These are phyloP conservation scores for Mortierella polycephala DNA, from an alignment of 371 early-diverging fungal genomes.

Conservation along the genomic window DNA sequence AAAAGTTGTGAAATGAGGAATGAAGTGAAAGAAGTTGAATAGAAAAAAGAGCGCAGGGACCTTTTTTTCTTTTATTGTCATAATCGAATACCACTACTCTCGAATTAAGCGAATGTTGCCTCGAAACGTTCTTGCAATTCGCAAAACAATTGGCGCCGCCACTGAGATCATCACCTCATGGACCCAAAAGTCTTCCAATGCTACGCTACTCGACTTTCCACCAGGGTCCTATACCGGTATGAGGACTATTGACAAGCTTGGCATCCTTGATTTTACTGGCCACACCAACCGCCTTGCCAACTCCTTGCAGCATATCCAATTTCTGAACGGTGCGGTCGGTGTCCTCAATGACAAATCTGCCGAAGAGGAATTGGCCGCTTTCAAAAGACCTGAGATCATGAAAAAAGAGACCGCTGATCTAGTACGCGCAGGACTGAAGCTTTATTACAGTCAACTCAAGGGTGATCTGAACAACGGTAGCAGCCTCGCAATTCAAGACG, in stretches of 20 bases:
- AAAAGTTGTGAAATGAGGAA: background rate
- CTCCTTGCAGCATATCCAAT: conserved; percentile 60
- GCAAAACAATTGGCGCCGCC: conserved; percentile 15
- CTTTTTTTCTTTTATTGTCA: background rate
- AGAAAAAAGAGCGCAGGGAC: background rate
- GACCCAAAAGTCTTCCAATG: conserved; percentile 23
- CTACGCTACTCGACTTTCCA: conserved; percentile 35
- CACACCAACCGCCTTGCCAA: conserved; percentile 62
- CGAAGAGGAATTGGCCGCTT: conserved; percentile 36
- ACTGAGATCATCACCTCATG: conserved; percentile 23
- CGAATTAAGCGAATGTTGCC: conserved; percentile 20
- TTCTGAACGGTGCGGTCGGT: conserved; percentile 6
- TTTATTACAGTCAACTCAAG: conserved; percentile 55
- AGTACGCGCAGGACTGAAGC: conserved; percentile 56
- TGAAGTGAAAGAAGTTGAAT: background rate
- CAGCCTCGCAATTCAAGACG: conserved; percentile 1
- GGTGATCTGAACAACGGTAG: conserved; percentile 37
- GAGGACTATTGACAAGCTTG: conserved; percentile 34
- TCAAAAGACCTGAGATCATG: conserved; percentile 52
- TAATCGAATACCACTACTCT: background rate
- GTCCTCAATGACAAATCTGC: conserved; percentile 2
- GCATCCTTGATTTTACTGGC: conserved; percentile 56
- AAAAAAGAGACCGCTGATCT: conserved; percentile 56
- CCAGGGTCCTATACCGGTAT: conserved; percentile 45
- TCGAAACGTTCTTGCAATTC: conserved; percentile 40